Evolutionary conservation across 257 asterid genomes (phyloP), one percentile per base, ranked within the genome.

Genomic region (Rehmannia glutinosa): DNA sequence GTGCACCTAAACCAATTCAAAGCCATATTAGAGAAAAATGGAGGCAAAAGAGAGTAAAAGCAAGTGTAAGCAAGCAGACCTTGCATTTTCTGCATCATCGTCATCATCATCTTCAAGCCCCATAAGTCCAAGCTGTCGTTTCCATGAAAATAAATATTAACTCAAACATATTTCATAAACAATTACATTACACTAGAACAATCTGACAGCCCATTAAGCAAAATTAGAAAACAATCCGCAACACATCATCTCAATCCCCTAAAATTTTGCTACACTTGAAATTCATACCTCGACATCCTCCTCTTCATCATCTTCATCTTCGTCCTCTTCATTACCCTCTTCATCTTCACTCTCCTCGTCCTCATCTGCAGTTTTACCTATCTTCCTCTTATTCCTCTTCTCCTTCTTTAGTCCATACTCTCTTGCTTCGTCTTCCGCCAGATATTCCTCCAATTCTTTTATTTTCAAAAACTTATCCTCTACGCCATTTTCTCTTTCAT

Each of bases 391-490:
- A 51, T 13, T 80, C 70, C 77, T 81, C 24, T 71, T 80, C 58
- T 78, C 82, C 68, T 68, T 80, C 84, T 75, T 73, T 49, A 75
- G 10, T 35, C 96, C 97, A 72, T 86, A 93, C 71, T 88, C 96
- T 72, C 83, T 80, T 5, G 82, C 95, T 73, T 93, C 99, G 45
- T 88, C 97, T 27, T 75, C 85, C 53, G 72, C 78, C 77, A 93
- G 49, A 57, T 83, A 88, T 77, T 85, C 76, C 75, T 93, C 94
- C 84, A 93, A 66, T 76, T 93, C 97, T 27, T 86, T 80, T 54
- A 88, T 85, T 79, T 93, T 93, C 76, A 93, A 80, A 73, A 93
- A 93, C 74, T 70, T 73, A 70, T 90, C 98, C 60, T 92, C 98
- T 50, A 89, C 86, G 3, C 84, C 90, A 15, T 78, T 64, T 39